Percentiles rank a stretch among this genome's conserved stretches.
Conservation (phyloP, 768 basidiomycete genomes). For the Kockovaella imperatae region DNA sequence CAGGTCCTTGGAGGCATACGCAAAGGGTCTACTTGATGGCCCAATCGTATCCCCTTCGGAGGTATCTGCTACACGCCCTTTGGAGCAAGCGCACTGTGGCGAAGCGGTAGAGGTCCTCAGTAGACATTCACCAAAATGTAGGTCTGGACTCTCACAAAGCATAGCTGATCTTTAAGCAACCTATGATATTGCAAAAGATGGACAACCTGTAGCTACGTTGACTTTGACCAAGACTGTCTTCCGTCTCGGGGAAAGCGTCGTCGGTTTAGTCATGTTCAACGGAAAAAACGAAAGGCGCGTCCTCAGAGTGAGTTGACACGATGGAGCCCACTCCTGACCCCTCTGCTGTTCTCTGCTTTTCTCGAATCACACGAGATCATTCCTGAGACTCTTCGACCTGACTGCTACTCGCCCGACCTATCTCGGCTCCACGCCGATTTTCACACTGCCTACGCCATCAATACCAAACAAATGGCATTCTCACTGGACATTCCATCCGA, state of each 20-base stretch:
- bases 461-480: conserved; percentile 72
- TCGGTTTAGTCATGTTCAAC: conserved; percentile 83
- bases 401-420: conserved; percentile 49
- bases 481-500: conserved; percentile 87
- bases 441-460: conserved; percentile 64
- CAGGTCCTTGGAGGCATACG: conserved; percentile 13
- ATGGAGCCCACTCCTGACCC: not conserved
- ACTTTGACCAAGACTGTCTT: conserved; percentile 89
- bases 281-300: conserved; percentile 65
- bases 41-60: not conserved
- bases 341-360: conserved; percentile 69
- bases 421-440: conserved; percentile 78
- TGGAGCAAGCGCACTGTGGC: conserved; percentile 47
- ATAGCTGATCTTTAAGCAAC: conserved; percentile 54
- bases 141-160: conserved; percentile 20
- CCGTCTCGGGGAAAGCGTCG: conserved; percentile 82
- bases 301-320: conserved; percentile 57
- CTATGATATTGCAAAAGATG: conserved; percentile 92
- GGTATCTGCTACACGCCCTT: not conserved
- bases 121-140: conserved; percentile 79
- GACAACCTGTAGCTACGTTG: conserved; percentile 75
- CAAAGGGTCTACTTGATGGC: conserved; percentile 11
- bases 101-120: conserved; percentile 88
- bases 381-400: conserved; percentile 52
- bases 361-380: conserved; percentile 76